phyloP scores from a whole-genome alignment of 305 asterid species.

The Ajuga reptans region DNA sequence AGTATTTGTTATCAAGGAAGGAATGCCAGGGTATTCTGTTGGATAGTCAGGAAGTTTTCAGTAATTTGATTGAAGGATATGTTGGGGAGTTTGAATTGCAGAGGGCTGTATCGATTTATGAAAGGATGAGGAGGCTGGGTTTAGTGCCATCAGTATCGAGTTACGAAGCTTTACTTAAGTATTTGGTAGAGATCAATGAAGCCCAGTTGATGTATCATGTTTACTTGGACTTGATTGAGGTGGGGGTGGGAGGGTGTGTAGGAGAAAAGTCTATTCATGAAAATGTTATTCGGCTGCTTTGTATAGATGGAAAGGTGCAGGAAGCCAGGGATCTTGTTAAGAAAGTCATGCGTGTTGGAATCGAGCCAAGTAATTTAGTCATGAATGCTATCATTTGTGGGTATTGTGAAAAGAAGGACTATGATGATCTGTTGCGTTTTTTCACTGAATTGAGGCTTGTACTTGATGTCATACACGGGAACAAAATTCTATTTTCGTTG shows the following conservation, averaged over 20 bases:
- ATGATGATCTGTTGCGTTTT: too few relatives aligned
- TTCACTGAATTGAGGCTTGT: too few relatives aligned
- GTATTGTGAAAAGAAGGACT: too few relatives aligned
- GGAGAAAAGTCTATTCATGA: constrained; percentile 41
- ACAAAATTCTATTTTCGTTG: too few relatives aligned
- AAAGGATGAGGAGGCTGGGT: constrained; percentile 52
- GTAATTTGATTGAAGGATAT: constrained; percentile 62
- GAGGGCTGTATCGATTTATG: constrained; percentile 42
- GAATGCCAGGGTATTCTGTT: constrained; percentile 42
- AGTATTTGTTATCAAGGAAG: constrained; percentile 50
- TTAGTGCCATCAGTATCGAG: constrained; percentile 47
- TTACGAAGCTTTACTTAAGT: constrained; percentile 40
- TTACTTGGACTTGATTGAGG: constrained; percentile 43
- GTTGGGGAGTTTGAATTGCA: constrained; percentile 43
- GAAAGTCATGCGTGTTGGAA: too few relatives aligned
- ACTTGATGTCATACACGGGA: too few relatives aligned
- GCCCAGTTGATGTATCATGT: constrained; percentile 35
- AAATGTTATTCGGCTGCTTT: constrained; percentile 49
- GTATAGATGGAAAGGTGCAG: constrained; percentile 62
- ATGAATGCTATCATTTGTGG: too few relatives aligned
- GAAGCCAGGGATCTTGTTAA: constrained; percentile 69
- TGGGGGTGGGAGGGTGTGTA: constrained; percentile 33
- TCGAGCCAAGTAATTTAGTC: too few relatives aligned
- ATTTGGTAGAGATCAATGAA: constrained; percentile 45
- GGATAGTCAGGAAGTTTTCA: constrained; percentile 63